Evolutionary conservation across 2,329 filamentous ascomycete species (phyloP).

Genomic region (Raffaelea deltoideospora): DNA sequence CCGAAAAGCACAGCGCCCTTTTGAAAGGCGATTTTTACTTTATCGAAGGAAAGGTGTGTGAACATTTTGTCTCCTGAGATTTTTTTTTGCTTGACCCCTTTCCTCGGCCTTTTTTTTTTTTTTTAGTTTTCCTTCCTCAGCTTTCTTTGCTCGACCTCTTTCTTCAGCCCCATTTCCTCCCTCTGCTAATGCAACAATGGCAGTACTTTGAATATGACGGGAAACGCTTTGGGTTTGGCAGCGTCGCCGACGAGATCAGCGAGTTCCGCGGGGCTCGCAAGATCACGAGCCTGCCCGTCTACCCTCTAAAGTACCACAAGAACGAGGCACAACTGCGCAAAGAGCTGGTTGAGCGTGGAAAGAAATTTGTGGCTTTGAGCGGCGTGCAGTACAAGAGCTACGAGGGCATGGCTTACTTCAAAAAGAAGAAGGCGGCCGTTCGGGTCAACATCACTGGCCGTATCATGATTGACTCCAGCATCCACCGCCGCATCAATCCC

Average conservation of each 20-base stretch:
- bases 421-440: constrained; percentile 58
- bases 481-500: constrained; percentile 70
- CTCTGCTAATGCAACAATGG: too few relatives aligned
- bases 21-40: constrained; percentile 61
- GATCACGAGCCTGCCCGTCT: constrained; percentile 64
- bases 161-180: too few relatives aligned
- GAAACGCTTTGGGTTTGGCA: constrained; percentile 67
- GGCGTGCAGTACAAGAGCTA: constrained; percentile 74
- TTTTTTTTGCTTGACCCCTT: too few relatives aligned
- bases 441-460: constrained; percentile 79
- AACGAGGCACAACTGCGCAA: constrained; percentile 48
- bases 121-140: not conserved
- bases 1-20: constrained; percentile 53
- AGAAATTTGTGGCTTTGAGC: constrained; percentile 66
- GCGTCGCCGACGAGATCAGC: constrained; percentile 51
- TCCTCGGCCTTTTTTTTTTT: not conserved
- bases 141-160: too few relatives aligned
- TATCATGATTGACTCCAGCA: constrained; percentile 74
- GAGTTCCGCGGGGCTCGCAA: constrained; percentile 69
- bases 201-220: constrained; percentile 79
- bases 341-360: constrained; percentile 63
- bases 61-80: not conserved
- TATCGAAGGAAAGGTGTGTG: constrained; percentile 55
- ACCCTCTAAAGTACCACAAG: constrained; percentile 68
- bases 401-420: constrained; percentile 73